Conservation (phyloP, 1,284 basidiomycete genomes). For the Taiwanofungus camphoratus region DNA sequence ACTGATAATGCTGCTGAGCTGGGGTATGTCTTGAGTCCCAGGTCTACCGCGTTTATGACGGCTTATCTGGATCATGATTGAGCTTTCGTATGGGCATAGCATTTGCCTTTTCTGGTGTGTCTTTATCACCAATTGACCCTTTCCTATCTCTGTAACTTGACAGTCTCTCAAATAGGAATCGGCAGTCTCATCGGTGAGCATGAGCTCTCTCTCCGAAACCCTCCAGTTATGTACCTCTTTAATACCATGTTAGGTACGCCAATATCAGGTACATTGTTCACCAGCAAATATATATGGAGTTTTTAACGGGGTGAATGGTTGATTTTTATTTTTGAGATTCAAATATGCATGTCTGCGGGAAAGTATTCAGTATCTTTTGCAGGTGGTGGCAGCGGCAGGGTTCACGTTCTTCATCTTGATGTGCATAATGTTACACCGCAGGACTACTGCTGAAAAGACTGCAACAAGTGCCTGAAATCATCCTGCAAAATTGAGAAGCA, state of each 20-base stretch:
- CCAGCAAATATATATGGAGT: conserved; percentile 13
- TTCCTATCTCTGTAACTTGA: not conserved
- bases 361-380: no score
- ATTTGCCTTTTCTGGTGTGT: conserved; percentile 13
- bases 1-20: conserved; percentile 16
- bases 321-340: no score
- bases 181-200: conserved; percentile 13
- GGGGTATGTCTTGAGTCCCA: conserved; percentile 10
- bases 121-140: not conserved
- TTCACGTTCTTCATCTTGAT: no score
- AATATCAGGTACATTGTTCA: conserved; percentile 16
- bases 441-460: no score
- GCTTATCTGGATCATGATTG: not conserved
- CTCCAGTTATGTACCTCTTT: not conserved
- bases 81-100: conserved; percentile 16
- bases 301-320: no score
- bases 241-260: conserved; percentile 8
- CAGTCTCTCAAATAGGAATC: conserved; percentile 5
- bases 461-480: no score
- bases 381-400: no score
- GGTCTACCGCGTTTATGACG: not conserved
- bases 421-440: no score
- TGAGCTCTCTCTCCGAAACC: not conserved
- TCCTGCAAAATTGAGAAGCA: no score
- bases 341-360: no score